Percentiles rank a stretch among this genome's conserved stretches.
Evolutionary conservation across 2,329 filamentous ascomycete species (phyloP).

Genomic region (Cryphonectria carpinicola): DNA sequence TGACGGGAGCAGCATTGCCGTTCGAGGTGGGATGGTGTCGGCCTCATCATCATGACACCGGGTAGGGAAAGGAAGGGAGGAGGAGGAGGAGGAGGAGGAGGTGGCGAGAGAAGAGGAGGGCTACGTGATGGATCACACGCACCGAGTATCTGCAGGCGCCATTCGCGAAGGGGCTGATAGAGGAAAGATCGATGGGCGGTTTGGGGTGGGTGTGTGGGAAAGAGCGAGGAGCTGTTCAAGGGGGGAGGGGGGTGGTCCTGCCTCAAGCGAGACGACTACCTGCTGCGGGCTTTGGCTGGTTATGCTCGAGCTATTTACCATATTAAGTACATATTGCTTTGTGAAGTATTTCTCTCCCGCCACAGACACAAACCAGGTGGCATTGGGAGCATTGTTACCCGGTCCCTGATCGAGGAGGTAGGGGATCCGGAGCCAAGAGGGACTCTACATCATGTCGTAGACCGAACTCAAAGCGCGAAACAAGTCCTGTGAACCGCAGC

Average conservation of each 20-base stretch:
- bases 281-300: background rate
- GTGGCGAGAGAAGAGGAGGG: background rate
- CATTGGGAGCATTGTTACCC: background rate
- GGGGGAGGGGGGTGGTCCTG: background rate
- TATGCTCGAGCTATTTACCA: background rate
- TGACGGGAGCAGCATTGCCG: background rate
- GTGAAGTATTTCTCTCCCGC: background rate
- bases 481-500: background rate
- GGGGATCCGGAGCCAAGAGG: conserved; percentile 2
- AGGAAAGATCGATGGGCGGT: background rate
- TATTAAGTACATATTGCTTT: background rate
- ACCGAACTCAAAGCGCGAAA: background rate
- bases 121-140: conserved; percentile 14
- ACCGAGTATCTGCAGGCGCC: conserved; percentile 6
- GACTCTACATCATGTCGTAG: background rate
- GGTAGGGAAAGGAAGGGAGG: too few species aligned
- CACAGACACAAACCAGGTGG: background rate
- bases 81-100: background rate
- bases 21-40: background rate
- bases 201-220: background rate
- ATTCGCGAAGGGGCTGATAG: background rate
- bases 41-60: conserved; percentile 7
- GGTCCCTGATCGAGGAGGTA: background rate
- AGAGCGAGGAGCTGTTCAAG: background rate
- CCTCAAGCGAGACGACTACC: background rate